phyloP scores from a whole-genome alignment of 805 yeast genomes.

The Ogataea methanolica region DNA sequence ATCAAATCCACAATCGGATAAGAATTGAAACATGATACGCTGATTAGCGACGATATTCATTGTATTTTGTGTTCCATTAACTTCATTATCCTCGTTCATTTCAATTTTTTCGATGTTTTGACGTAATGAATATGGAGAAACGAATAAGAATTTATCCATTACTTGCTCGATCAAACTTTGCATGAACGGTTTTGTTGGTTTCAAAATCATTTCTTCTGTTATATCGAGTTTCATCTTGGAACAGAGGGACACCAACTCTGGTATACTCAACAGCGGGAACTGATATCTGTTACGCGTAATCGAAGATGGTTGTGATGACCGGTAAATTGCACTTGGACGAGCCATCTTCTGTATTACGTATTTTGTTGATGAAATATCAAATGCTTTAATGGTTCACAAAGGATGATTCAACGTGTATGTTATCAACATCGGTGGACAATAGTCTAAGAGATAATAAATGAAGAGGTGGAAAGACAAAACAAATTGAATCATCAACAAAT shows the following conservation, averaged over 20 bases:
- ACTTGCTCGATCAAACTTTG: conserved; percentile 30
- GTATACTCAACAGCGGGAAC: conserved; percentile 29
- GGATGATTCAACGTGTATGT: too few species aligned
- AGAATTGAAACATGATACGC: conserved; percentile 54
- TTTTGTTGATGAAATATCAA: too few species aligned
- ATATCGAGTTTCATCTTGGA: conserved; percentile 27
- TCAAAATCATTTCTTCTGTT: conserved; percentile 25
- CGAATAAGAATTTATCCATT: conserved; percentile 29
- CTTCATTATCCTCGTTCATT: conserved; percentile 13
- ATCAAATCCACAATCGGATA: conserved; percentile 67
- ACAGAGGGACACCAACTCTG: conserved; percentile 23
- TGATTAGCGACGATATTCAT: conserved; percentile 53
- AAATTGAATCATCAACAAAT: background rate
- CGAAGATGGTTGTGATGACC: conserved; percentile 23
- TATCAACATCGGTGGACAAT: too few species aligned
- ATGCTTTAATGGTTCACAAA: too few species aligned
- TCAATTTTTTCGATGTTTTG: conserved; percentile 23
- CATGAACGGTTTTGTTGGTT: conserved; percentile 31
- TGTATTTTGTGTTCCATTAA: conserved; percentile 30
- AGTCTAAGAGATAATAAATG: background rate
- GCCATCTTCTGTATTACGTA: conserved; percentile 21
- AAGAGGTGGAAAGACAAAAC: background rate
- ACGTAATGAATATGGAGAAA: conserved; percentile 27
- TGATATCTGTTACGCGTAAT: conserved; percentile 25
- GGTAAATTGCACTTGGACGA: conserved; percentile 32